Percentiles rank a stretch among this genome's conserved stretches.
Evolutionary conservation across 2,329 filamentous ascomycete species (phyloP).

Genomic region (Trichoderma polysporum): DNA sequence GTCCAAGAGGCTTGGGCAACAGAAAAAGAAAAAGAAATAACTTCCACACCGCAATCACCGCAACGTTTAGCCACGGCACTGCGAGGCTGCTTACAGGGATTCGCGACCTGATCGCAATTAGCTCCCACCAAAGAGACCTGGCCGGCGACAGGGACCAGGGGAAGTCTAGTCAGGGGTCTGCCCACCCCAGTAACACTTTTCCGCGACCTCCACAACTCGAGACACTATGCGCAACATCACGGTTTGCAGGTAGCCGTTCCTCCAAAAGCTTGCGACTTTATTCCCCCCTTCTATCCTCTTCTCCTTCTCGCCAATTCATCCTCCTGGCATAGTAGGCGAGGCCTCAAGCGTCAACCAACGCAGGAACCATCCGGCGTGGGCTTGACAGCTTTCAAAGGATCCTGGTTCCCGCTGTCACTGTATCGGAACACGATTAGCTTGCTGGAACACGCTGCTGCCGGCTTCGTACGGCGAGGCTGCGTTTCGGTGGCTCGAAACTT

Average conservation of each 20-base stretch:
- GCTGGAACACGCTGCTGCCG: slow-evolving; percentile 4
- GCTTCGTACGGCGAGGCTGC: slow-evolving; percentile 11
- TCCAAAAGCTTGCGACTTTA: slow-evolving; percentile 17
- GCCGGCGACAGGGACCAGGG: slow-evolving; percentile 13
- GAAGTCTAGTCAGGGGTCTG: slow-evolving; percentile 19
- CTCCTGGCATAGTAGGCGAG: slow-evolving; percentile 13
- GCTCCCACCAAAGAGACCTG: slow-evolving; percentile 18
- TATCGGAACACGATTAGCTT: not conserved
- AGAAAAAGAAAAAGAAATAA: not conserved
- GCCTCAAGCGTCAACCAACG: slow-evolving; percentile 15
- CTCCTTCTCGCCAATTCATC: slow-evolving; percentile 9
- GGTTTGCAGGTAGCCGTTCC: slow-evolving; percentile 20
- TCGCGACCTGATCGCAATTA: slow-evolving; percentile 21
- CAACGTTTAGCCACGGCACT: slow-evolving; percentile 18
- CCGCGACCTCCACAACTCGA: slow-evolving; percentile 22
- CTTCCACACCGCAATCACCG: slow-evolving; percentile 22
- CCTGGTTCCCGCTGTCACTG: not conserved
- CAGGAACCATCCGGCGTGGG: slow-evolving; percentile 12
- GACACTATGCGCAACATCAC: slow-evolving; percentile 23
- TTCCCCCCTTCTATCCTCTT: slow-evolving; percentile 7
- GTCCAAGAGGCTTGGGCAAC: not conserved
- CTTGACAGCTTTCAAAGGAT: slow-evolving; percentile 8
- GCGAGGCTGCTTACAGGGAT: slow-evolving; percentile 17
- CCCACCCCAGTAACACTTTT: slow-evolving; percentile 9
- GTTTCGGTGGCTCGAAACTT: not conserved